A percentile compares a stretch with the other conserved stretches of the same genome.
Conservation (phyloP, 2,329 filamentous ascomycete species). For the Paecilomyces formosus region DNA sequence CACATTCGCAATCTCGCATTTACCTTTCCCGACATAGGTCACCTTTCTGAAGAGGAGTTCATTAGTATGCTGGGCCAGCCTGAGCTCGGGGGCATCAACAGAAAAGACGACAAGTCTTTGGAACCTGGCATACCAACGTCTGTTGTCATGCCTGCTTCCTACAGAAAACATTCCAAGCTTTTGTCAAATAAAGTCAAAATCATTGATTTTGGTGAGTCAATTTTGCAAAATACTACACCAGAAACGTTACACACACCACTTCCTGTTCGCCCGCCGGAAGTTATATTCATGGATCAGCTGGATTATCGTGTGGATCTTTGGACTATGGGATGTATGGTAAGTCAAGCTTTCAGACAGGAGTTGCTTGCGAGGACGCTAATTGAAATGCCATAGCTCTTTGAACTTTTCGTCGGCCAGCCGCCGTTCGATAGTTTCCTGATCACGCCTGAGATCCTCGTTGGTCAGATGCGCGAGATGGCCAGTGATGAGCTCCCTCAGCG, state of each 20-base stretch:
- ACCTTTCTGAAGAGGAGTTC: conserved; percentile 11
- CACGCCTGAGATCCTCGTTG: conserved; percentile 23
- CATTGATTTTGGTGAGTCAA: conserved; percentile 35
- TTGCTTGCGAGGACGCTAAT: conserved; percentile 6
- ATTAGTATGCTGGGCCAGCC: conserved; percentile 16
- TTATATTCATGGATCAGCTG: conserved; percentile 28
- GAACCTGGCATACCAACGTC: conserved; percentile 16
- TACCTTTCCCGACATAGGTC: conserved; percentile 8
- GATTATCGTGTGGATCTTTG: conserved; percentile 32
- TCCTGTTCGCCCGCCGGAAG: conserved; percentile 28
- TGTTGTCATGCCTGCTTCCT: conserved; percentile 14
- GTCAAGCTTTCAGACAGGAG: conserved; percentile 7
- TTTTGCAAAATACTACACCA: conserved; percentile 15
- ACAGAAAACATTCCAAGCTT: conserved; percentile 7
- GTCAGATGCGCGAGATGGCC: conserved; percentile 29
- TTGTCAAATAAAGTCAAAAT: conserved; percentile 17
- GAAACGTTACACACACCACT: conserved; percentile 26
- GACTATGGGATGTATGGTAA: conserved; percentile 31
- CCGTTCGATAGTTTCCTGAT: conserved; percentile 30
- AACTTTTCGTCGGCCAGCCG: conserved; percentile 31
- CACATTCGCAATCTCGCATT: conserved; percentile 22
- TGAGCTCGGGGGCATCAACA: conserved; percentile 16
- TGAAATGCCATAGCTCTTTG: conserved; percentile 23
- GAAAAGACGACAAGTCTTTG: conserved; percentile 14
- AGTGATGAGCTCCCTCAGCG: conserved; percentile 26